Conservation (phyloP, 1,139 yeast genomes). For the Taphrina sp. region DNA sequence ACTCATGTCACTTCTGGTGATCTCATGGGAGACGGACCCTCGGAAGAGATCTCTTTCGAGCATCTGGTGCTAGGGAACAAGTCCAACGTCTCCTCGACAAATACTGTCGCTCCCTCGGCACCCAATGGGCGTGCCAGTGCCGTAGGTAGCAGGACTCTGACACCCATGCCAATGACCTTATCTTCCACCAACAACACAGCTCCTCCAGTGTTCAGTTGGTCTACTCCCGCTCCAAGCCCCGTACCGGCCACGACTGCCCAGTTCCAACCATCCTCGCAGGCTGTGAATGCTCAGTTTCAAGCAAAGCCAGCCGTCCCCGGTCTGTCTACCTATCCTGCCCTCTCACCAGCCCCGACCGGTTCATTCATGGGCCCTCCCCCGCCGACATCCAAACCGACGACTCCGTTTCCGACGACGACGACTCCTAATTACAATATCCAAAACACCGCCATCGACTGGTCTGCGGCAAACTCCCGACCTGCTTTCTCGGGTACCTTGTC, state of each 20-base stretch:
- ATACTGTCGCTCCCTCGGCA: background rate
- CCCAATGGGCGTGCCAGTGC: background rate
- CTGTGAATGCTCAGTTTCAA: background rate
- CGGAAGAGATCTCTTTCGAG: slow-evolving; percentile 27
- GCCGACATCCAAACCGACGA: background rate
- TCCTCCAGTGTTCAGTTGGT: slow-evolving; percentile 6
- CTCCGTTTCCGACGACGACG: background rate
- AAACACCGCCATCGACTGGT: slow-evolving; percentile 13
- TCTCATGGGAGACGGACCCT: slow-evolving; percentile 6
- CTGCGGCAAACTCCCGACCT: slow-evolving; percentile 5
- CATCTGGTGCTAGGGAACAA: slow-evolving; percentile 17
- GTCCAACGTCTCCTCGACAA: background rate
- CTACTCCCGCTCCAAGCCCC: slow-evolving; percentile 17
- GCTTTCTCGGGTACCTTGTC: slow-evolving; percentile 1
- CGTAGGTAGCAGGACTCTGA: too few species aligned
- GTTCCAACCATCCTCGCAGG: background rate
- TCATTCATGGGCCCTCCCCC: background rate
- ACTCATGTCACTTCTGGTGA: slow-evolving; percentile 6
- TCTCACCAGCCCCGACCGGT: background rate
- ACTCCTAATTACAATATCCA: background rate
- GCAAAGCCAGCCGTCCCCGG: background rate
- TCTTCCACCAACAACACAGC: background rate
- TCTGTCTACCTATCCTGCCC: slow-evolving; percentile 1
- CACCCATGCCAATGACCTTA: background rate
- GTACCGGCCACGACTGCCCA: background rate